Evolutionary conservation across 2,329 filamentous ascomycete species (phyloP).

Genomic region (Catunica adiposa): DNA sequence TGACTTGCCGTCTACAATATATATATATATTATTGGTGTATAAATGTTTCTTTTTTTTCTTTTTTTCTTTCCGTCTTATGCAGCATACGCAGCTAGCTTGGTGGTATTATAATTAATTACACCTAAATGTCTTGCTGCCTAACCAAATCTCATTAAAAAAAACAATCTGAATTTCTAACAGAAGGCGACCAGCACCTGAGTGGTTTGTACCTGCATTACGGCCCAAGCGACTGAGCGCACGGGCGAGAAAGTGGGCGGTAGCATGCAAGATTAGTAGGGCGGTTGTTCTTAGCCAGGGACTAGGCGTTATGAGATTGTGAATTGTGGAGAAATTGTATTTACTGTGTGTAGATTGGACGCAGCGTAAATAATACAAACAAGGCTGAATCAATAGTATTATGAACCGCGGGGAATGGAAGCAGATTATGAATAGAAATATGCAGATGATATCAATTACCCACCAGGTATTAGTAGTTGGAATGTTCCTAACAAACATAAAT

Average conservation of each 20-base stretch:
- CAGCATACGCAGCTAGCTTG: too few relatives aligned
- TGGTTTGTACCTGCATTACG: constrained; percentile 12
- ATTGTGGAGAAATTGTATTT: not conserved
- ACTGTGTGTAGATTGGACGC: not conserved
- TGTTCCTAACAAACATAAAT: too few relatives aligned
- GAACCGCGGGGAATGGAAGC: not conserved
- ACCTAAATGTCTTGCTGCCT: too few relatives aligned
- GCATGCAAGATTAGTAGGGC: constrained; percentile 13
- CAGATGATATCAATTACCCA: too few relatives aligned
- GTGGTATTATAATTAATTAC: too few relatives aligned
- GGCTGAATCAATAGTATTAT: not conserved
- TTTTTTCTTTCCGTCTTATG: too few relatives aligned
- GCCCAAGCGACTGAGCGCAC: constrained; percentile 8
- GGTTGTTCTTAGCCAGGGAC: not conserved
- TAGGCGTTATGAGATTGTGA: not conserved
- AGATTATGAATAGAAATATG: not conserved
- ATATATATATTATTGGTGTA: too few relatives aligned
- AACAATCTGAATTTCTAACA: not conserved
- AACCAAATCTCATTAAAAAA: too few relatives aligned
- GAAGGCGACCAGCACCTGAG: not conserved
- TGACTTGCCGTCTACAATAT: not conserved
- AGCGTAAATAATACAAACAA: not conserved
- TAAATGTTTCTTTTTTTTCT: too few relatives aligned
- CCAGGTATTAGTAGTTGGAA: too few relatives aligned
- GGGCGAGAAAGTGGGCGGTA: constrained; percentile 10